phyloP scores from a whole-genome alignment of 1,139 yeast genomes.

The Suhomyces ambrosiae region DNA sequence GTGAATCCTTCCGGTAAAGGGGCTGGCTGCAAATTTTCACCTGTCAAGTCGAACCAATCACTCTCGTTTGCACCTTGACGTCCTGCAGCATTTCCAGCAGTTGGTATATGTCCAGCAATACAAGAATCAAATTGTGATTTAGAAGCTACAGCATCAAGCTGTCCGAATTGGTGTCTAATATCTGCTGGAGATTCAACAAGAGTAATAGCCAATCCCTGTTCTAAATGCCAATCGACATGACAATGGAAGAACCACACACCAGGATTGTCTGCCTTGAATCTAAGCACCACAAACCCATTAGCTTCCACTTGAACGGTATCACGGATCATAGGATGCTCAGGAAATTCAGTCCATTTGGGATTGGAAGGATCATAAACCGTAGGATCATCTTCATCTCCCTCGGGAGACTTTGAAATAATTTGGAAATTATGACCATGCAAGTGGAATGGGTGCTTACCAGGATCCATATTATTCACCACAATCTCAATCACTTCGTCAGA shows the following conservation, averaged over 20 bases:
- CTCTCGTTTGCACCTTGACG: conserved; percentile 29
- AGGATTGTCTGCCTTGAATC: conserved; percentile 80
- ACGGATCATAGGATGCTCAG: conserved; percentile 63
- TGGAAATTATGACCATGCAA: conserved; percentile 87
- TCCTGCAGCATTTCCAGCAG: conserved; percentile 74
- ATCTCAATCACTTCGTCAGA: conserved; percentile 68
- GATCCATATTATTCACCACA: conserved; percentile 72
- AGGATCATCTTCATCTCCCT: conserved; percentile 54
- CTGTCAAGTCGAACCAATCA: conserved; percentile 56
- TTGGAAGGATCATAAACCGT: conserved; percentile 52
- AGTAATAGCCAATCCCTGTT: conserved; percentile 77
- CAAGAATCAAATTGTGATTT: conserved; percentile 59
- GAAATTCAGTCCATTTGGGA: conserved; percentile 54
- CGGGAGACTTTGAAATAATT: conserved; percentile 61
- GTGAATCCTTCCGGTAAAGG: conserved; percentile 73
- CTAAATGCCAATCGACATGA: conserved; percentile 92
- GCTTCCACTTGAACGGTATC: conserved; percentile 68
- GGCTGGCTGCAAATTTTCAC: conserved; percentile 55
- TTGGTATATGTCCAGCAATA: conserved; percentile 48
- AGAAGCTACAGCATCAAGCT: conserved; percentile 18
- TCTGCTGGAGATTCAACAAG: conserved; percentile 73
- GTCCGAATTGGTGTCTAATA: conserved; percentile 46
- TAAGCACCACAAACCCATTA: conserved; percentile 63
- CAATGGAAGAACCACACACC: conserved; percentile 96
- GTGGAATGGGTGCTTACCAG: conserved; percentile 93